Base-by-base conservation (phyloP, 192 early-diverging fungal species). In the Coemansia sp. region DNA sequence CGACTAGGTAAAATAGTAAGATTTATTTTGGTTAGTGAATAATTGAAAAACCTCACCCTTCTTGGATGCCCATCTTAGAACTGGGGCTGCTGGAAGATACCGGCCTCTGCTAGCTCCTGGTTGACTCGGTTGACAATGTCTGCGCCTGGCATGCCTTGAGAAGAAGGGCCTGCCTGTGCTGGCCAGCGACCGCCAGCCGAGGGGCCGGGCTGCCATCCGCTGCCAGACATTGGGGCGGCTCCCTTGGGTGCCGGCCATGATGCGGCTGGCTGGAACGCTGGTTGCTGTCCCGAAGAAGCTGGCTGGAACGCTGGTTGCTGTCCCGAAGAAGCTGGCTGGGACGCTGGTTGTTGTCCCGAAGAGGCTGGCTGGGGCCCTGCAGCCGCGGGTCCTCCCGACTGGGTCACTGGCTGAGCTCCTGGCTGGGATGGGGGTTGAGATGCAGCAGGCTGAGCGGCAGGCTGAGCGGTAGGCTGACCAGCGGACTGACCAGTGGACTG, bases 71-170 rank as follows among this genome's bases (percentile, higher is more conserved):
- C 3, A 38, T 11, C 42, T 62, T 62, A 70, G 51, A 45, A 59
- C 36, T 64, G 65, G 43, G 29, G 51, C 14, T 73, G 41, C 49
- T 73, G 65, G 37, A 74, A 35, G 32, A 74, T 74, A 17, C 65
- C 65, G 9, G 60, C 71, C 5, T 61, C 19, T 17, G 62, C 49
- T 14, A 73, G 38, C 39, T 73, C 46, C 36, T 31, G 60, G 53
- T 74, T 67, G 20, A 74, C 71, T 25, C 58, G 32, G n/a, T 61
- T 35, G 45, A 74, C 60, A 31, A 74, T 74, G 37, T 38, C 65
- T 12, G 39, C 20, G 0, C 64, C 65, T 0, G 15, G 27, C 51
- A 32, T 32, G 41, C n/a, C 17, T 22, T 19, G 54, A 3, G 64
- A n/a, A 11, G 39, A 31, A 32, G 35, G n/a, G 14, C 53, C 20